Base-by-base conservation (phyloP, 1,139 yeast species). In the Pichia norvegensis region DNA sequence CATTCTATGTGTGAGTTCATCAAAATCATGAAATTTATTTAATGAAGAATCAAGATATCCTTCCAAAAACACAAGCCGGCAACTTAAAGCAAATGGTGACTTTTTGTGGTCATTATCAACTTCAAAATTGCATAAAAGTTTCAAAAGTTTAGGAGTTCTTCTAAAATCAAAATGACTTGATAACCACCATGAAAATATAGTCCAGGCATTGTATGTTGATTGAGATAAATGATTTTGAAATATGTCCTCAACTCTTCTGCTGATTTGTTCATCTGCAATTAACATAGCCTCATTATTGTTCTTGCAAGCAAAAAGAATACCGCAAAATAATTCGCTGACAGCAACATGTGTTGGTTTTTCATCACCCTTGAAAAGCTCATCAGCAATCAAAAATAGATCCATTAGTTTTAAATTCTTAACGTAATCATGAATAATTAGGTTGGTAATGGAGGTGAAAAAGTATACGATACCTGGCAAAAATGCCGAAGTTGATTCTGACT, bases 121-220 rank as follows among this genome's bases (percentile, higher is more conserved):
- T 16, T 73, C 65, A 49, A 74, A 72, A 17, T 71, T 67, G 16
- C 76, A 63, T 14, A 86, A 64, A 27, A 70, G 67, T 22, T 67
- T 61, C 17, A 73, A 66, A 7, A 87, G 61, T 9, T 72, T 68
- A 14, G 82, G 79, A 51, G 79, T 74, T 51, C 96, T 72, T 58
- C 95, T 73, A 44, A 74, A 59, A 62, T 86, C 95, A 29, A 75
- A 67, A 54, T 78, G 78, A 3, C 79, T 63, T 0, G 90, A 85
- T 1, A 81, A 59, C 84, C 88, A 81, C 81, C 88, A 80, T 4
- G 84, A 69, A 49, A 86, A 78, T 0, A 87, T 75, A 42, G 72
- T 72, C 97, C 98, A 92, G 43, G 85, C 79, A 19, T 75, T 77
- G 41, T 76, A 66, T 8, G 83, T 84, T 39, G 90, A 95, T 3